Percentiles rank a stretch among this genome's conserved stretches.
Conservation (phyloP, 1,284 basidiomycete genomes). For the Ustilago crameri region DNA sequence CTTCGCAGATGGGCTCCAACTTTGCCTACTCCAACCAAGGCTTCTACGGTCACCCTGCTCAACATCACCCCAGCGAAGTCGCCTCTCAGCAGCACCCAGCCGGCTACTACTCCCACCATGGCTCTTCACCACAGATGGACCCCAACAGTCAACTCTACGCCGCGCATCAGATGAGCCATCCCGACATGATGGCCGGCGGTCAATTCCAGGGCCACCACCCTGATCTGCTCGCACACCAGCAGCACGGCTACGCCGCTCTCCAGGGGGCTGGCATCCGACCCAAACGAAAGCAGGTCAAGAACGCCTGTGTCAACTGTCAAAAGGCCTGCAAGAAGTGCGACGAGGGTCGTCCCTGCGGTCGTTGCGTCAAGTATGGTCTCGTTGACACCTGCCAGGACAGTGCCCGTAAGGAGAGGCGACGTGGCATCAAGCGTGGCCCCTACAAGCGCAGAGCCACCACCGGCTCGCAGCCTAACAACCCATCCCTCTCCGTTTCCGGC, state of each 20-base stretch:
- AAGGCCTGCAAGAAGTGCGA: conserved; percentile 91
- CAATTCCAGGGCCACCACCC: conserved; percentile 39
- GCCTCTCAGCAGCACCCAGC: conserved; percentile 33
- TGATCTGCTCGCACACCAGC: conserved; percentile 34
- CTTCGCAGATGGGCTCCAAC: conserved; percentile 30
- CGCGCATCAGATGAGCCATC: conserved; percentile 48
- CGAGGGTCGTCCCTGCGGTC: conserved; percentile 83
- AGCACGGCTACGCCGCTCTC: conserved; percentile 33
- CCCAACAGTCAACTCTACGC: conserved; percentile 40
- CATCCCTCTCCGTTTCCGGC: conserved; percentile 25
- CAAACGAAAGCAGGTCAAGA: conserved; percentile 88
- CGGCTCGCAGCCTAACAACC: conserved; percentile 44
- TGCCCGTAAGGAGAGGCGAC: conserved; percentile 83
- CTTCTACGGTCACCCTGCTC: conserved; percentile 41
- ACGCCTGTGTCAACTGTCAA: conserved; percentile 87
- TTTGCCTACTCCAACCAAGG: conserved; percentile 37
- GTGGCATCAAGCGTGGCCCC: conserved; percentile 85
- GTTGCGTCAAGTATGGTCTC: conserved; percentile 85
- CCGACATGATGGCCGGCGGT: conserved; percentile 34
- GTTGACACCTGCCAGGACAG: conserved; percentile 82
- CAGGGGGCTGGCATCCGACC: conserved; percentile 43
- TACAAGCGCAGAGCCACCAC: conserved; percentile 77
- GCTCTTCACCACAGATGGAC: conserved; percentile 45
- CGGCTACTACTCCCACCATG: conserved; percentile 43
- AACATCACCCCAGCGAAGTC: conserved; percentile 35